These are phyloP conservation scores for Coccomyxa sp. DNA, from an alignment of 139 green algal species.

Conservation along the genomic window DNA sequence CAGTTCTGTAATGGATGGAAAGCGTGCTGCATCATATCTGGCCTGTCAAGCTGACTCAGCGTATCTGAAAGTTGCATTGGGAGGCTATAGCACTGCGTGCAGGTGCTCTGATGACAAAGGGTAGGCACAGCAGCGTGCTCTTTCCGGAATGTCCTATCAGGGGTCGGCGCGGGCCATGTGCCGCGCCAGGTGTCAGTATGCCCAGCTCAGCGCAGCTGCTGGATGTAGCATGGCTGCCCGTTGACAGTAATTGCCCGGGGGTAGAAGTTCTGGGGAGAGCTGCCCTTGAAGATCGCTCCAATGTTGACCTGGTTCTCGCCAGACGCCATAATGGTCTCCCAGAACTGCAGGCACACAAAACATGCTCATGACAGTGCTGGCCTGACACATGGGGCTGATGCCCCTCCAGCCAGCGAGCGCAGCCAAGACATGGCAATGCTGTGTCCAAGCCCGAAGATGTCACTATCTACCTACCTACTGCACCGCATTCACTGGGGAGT, in stretches of 20 bases:
- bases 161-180: too few relatives aligned
- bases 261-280: background rate
- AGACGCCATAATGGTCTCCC: background rate
- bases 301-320: background rate
- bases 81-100: too few relatives aligned
- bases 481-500: background rate
- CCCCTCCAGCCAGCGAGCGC: background rate
- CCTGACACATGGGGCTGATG: background rate
- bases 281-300: background rate
- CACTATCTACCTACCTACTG: background rate
- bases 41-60: too few relatives aligned
- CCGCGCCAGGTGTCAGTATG: too few relatives aligned
- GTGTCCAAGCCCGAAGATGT: background rate
- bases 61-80: too few relatives aligned
- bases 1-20: too few relatives aligned
- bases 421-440: background rate
- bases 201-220: too few relatives aligned
- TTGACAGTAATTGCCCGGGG: background rate
- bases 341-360: background rate
- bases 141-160: too few relatives aligned
- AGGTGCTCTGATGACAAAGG: too few relatives aligned
- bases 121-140: too few relatives aligned
- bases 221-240: background rate
- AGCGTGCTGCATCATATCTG: too few relatives aligned
- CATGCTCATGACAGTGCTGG: background rate